phyloP scores from a whole-genome alignment of 805 yeast species.

The Cyberlindnera nakhonratchasimensis region DNA sequence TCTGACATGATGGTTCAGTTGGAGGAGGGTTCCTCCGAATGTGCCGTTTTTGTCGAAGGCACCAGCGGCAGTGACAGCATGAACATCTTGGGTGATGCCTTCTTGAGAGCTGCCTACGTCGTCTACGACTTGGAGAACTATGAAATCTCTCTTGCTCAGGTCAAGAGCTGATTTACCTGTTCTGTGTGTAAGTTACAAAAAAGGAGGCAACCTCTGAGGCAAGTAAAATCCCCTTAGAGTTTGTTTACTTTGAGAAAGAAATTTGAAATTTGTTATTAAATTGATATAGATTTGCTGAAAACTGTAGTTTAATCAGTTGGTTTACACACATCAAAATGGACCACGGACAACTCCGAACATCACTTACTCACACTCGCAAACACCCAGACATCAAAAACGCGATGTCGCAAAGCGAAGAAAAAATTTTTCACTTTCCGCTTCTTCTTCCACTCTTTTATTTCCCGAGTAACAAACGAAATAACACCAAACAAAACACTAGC shows the following conservation, averaged over 20 bases:
- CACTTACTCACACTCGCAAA: not conserved
- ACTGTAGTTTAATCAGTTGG: too few relatives aligned
- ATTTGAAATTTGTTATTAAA: too few relatives aligned
- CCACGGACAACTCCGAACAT: not conserved
- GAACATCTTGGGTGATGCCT: conserved; percentile 60
- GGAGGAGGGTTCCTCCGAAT: not conserved
- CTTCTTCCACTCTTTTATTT: not conserved
- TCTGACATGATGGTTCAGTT: conserved; percentile 1
- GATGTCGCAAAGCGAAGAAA: too few relatives aligned
- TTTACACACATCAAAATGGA: too few relatives aligned
- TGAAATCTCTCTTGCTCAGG: conserved; percentile 2
- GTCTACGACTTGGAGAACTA: conserved; percentile 62
- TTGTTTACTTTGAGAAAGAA: too few relatives aligned
- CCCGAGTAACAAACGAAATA: not conserved
- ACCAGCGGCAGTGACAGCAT: not conserved
- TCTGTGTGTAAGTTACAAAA: too few relatives aligned
- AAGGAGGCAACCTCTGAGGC: too few relatives aligned
- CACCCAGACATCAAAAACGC: not conserved
- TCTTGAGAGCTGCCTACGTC: conserved; percentile 61
- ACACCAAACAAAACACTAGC: not conserved
- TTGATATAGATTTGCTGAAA: too few relatives aligned
- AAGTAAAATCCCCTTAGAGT: too few relatives aligned
- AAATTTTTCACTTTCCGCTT: conserved; percentile 5
- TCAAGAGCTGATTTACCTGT: conserved; percentile 3
- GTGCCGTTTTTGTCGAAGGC: conserved; percentile 8